These are phyloP conservation scores for Termitomyces sp. DNA, from an alignment of 768 basidiomycete genomes.

Conservation along the genomic window DNA sequence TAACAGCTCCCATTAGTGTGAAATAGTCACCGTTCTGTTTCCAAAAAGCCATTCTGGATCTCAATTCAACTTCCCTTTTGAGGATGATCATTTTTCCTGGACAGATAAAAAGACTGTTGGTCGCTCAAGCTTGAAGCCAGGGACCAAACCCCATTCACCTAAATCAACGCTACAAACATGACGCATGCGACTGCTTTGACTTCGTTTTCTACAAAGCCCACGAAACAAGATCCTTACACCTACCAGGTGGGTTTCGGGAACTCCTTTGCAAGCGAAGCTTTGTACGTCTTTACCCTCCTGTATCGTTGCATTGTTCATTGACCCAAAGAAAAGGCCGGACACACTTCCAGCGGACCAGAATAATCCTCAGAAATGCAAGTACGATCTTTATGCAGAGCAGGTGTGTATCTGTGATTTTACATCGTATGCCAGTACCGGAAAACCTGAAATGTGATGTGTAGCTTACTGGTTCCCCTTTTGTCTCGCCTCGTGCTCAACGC, in stretches of 20 bases:
- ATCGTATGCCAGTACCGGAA: not conserved
- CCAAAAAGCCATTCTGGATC: no score
- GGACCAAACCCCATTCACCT: no score
- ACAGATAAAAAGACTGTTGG: no score
- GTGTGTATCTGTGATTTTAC: constrained; percentile 18
- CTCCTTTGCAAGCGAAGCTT: constrained; percentile 47
- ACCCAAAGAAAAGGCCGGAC: constrained; percentile 35
- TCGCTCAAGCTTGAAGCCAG: no score
- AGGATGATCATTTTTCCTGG: no score
- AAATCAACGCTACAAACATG: not conserved
- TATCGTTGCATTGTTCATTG: not conserved
- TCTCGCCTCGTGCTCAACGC: constrained; percentile 50
- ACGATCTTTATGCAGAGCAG: constrained; percentile 55
- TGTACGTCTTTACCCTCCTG: constrained; percentile 28
- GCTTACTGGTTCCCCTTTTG: constrained; percentile 58
- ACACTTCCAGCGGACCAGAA: constrained; percentile 55
- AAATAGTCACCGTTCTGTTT: no score
- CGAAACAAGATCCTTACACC: constrained; percentile 43
- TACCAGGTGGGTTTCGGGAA: constrained; percentile 60
- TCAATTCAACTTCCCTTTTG: no score
- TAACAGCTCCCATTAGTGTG: no score
- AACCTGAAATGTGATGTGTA: constrained; percentile 15
- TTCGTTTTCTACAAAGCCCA: constrained; percentile 29
- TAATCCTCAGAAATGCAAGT: constrained; percentile 56
- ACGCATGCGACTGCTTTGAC: constrained; percentile 33